Percentiles rank a stretch among this genome's conserved stretches.
Evolutionary conservation across 805 yeast genomes (phyloP).

Genomic region (Kuraishia hungarica): DNA sequence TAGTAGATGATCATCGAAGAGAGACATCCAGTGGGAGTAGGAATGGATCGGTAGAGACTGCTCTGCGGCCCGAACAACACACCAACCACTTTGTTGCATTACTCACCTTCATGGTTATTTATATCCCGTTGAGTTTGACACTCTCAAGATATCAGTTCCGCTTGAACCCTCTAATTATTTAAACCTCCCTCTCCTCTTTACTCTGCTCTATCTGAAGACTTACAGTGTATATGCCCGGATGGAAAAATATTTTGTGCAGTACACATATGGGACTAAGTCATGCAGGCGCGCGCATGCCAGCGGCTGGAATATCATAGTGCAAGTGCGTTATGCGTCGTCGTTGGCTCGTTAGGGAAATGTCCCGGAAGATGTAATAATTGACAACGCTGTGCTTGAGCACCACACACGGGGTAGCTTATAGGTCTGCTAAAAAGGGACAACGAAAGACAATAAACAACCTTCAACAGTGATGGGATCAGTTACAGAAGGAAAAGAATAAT

Average conservation of each 20-base stretch:
- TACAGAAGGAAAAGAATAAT: too few relatives aligned
- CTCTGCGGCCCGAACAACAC: neutral
- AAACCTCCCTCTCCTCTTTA: neutral
- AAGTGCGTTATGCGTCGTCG: neutral
- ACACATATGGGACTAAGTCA: neutral
- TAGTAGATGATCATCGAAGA: neutral
- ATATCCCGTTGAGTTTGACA: neutral
- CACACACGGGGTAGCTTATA: neutral
- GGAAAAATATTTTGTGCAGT: neutral
- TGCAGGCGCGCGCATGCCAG: neutral
- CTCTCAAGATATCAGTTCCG: neutral
- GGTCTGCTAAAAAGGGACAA: too few relatives aligned
- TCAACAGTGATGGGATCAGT: too few relatives aligned
- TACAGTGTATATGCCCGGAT: neutral
- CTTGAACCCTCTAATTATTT: neutral
- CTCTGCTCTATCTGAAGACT: neutral
- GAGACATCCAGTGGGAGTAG: neutral
- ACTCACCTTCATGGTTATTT: neutral
- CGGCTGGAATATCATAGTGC: neutral
- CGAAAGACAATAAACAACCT: too few relatives aligned
- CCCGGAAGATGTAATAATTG: neutral
- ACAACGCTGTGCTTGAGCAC: neutral
- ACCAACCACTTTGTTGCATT: neutral
- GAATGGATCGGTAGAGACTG: too few relatives aligned
- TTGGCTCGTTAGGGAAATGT: neutral